phyloP scores from a whole-genome alignment of 306 rosid genomes.

The Castanospermum australe region DNA sequence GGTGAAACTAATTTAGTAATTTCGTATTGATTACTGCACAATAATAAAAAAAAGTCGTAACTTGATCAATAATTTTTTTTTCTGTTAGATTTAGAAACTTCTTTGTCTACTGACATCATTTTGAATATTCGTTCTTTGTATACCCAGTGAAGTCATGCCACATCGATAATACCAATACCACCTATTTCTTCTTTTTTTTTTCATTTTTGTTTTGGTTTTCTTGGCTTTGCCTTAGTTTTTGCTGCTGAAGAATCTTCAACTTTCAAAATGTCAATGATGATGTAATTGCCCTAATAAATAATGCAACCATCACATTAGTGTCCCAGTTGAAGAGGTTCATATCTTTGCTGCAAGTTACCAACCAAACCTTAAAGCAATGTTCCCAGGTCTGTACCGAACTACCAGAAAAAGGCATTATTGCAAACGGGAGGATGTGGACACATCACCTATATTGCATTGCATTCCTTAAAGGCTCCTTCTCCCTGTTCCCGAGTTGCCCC shows the following conservation, averaged over 20 bases:
- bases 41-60: not conserved
- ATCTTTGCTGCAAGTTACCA: not conserved
- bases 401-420: slow-evolving; percentile 36
- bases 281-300: not conserved
- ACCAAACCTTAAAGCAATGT: slow-evolving; percentile 4
- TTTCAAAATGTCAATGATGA: not conserved
- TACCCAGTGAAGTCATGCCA: not conserved
- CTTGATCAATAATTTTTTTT: not conserved
- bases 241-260: not conserved
- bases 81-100: not conserved
- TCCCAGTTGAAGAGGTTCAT: not conserved
- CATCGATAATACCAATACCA: not conserved
- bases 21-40: not conserved
- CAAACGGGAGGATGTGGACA: slow-evolving; percentile 30
- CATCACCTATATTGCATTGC: slow-evolving; percentile 35
- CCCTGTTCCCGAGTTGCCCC: slow-evolving; percentile 2
- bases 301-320: not conserved
- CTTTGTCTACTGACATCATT: not conserved
- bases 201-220: not conserved
- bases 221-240: too few species aligned
- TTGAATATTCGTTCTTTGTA: not conserved
- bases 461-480: slow-evolving; percentile 41
- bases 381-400: slow-evolving; percentile 12
- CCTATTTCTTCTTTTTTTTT: not conserved
- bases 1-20: slow-evolving; percentile 15